Base-by-base conservation (phyloP, 2,329 filamentous ascomycete species). In the Trichoderma sp. region DNA sequence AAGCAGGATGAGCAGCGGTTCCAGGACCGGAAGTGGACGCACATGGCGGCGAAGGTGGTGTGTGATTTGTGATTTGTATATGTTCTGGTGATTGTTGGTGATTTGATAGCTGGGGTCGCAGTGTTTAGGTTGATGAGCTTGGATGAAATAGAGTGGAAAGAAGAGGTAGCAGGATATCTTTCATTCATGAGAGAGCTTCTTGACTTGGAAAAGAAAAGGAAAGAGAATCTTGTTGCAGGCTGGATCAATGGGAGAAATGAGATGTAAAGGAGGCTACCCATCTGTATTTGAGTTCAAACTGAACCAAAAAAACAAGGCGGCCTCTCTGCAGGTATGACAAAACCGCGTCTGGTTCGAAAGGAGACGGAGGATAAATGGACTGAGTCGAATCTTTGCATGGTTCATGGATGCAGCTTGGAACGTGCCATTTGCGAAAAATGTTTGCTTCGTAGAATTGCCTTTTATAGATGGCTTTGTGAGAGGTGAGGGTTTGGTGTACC, bases 1-100 rank as follows among this genome's bases (percentile, higher is more conserved):
- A 60, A 33, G 69, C 78, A 79, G 21, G 67, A 65, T 38, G 76
- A 75, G 75, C 78, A 79, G 75, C 41, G 41, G 75, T 77, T 76
- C 73, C 77, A 75, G 41, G 74, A 73, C 64, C 65, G 59, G 62
- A 76, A 78, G 68, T 76, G 73, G 64, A 77, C 71, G 62, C 78
- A 78, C 78, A 79, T 79, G 59, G 31, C n/a, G 24, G 27, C 18
- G 16, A 9, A 9, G 59, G 6, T 18, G 27, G 33, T 29, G 24
- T 29, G 29, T 21, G 14, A 6, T 67, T 35, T 35, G 24, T 14
- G 4, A 27, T 45, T 45, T 59, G 14, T 69, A 21, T 45, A 35
- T 35, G 21, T 35, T 35, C 11, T 12, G 62, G 31, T 56, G 29
- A 33, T 59, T 0, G 24, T 50, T 59, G 27, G 29, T 29, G 67